Percentiles rank a stretch among this genome's conserved stretches.
Evolutionary conservation across 202 grass and related monocot species (phyloP).

Genomic region (Digitaria exilis): DNA sequence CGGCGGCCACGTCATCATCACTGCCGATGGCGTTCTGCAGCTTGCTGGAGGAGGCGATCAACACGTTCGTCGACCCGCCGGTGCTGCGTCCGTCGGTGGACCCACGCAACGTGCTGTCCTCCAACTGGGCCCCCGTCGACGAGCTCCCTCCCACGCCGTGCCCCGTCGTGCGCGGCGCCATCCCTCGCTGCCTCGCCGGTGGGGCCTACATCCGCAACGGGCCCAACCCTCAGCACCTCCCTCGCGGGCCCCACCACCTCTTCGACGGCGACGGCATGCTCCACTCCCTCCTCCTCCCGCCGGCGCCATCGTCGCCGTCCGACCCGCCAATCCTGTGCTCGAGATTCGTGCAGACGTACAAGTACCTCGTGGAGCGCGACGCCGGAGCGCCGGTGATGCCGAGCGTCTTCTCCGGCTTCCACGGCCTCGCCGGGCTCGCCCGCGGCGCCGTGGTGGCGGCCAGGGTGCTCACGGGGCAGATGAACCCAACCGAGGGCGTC

Average conservation of each 20-base stretch:
- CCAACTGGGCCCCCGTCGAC: conserved; percentile 85
- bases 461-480: conserved; percentile 79
- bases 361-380: conserved; percentile 73
- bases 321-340: conserved; percentile 68
- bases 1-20: conserved; percentile 24
- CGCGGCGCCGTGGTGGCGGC: conserved; percentile 69
- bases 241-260: conserved; percentile 75
- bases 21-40: conserved; percentile 70
- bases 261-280: conserved; percentile 98
- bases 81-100: conserved; percentile 76
- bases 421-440: conserved; percentile 66
- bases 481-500: conserved; percentile 63
- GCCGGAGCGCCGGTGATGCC: conserved; percentile 72
- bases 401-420: conserved; percentile 81
- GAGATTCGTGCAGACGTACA: conserved; percentile 90
- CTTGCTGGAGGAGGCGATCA: conserved; percentile 79
- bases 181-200: conserved; percentile 78
- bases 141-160: conserved; percentile 84
- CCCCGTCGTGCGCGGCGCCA: conserved; percentile 69
- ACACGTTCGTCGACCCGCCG: conserved; percentile 86
- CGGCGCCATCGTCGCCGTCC: not conserved
- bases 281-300: conserved; percentile 81
- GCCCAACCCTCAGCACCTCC: conserved; percentile 90
- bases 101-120: conserved; percentile 61
- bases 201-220: conserved; percentile 97